A percentile compares a stretch with the other conserved stretches of the same genome.
These are phyloP conservation scores for Capsella bursapastoris DNA, from an alignment of 345 rosid species.

Conservation along the genomic window DNA sequence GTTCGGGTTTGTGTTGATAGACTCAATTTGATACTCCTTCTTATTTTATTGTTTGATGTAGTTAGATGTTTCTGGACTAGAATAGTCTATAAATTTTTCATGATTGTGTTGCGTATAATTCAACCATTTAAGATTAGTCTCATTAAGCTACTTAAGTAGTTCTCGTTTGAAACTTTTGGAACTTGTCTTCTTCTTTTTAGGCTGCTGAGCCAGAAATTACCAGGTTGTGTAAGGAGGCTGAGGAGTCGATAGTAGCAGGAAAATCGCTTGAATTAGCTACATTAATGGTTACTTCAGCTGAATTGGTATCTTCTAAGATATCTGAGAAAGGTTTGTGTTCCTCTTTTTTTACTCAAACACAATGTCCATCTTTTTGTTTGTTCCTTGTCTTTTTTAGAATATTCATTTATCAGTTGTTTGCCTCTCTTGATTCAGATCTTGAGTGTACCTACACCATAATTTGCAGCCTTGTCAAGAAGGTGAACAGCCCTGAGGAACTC, in stretches of 20 bases:
- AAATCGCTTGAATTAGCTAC: constrained; percentile 87
- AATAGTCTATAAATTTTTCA: not conserved
- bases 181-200: constrained; percentile 46
- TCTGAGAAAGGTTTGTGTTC: constrained; percentile 79
- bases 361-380: not conserved
- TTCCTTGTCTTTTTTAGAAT: not conserved
- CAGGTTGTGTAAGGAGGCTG: constrained; percentile 82
- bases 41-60: not conserved
- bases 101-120: constrained; percentile 10
- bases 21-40: not conserved
- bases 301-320: constrained; percentile 80
- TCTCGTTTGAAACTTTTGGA: not conserved
- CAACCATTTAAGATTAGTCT: constrained; percentile 1
- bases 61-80: constrained; percentile 12
- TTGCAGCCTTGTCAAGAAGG: constrained; percentile 79
- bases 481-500: constrained; percentile 63
- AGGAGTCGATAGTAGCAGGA: constrained; percentile 59
- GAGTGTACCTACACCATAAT: constrained; percentile 96
- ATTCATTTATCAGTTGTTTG: not conserved
- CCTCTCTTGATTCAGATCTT: constrained; percentile 59
- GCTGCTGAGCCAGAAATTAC: constrained; percentile 75
- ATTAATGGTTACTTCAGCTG: constrained; percentile 89
- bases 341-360: not conserved
- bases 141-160: not conserved
- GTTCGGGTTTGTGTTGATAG: not conserved